A percentile compares a stretch with the other conserved stretches of the same genome.
Evolutionary conservation across 1,284 basidiomycete species (phyloP).

Genomic region (Papiliotrema nemorosa): DNA sequence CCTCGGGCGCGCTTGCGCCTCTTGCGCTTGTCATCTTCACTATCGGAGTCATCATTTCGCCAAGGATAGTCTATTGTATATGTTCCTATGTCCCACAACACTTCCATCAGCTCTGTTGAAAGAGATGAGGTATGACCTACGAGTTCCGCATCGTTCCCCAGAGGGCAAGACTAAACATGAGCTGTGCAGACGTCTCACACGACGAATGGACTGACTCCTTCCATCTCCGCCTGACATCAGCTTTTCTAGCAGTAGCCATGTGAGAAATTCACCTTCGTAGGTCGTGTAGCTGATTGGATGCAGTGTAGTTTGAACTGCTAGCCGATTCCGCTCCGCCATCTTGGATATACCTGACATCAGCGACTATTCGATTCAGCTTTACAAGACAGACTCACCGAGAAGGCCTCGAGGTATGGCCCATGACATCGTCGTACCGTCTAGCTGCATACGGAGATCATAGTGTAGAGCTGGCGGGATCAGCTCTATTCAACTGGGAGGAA

Average conservation of each 20-base stretch:
- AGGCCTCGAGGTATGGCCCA: conserved; percentile 43
- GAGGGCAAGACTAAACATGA: conserved; percentile 23
- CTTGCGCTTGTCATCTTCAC: conserved; percentile 19
- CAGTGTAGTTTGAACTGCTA: conserved; percentile 37
- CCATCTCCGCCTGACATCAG: conserved; percentile 17
- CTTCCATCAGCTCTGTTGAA: conserved; percentile 7
- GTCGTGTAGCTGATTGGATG: conserved; percentile 36
- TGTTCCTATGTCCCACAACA: conserved; percentile 40
- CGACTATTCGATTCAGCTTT: not conserved
- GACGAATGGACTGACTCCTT: conserved; percentile 11
- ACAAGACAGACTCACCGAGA: conserved; percentile 18
- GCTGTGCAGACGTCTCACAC: no score
- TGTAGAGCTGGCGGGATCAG: conserved; percentile 32
- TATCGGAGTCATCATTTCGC: conserved; percentile 16
- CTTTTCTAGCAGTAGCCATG: not conserved
- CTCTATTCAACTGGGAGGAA: not conserved
- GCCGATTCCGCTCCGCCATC: conserved; percentile 20
- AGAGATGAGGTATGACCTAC: conserved; percentile 11
- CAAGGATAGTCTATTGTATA: conserved; percentile 26
- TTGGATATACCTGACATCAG: conserved; percentile 23
- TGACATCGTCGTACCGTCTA: conserved; percentile 29
- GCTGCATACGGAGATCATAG: conserved; percentile 39
- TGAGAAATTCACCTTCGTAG: conserved; percentile 24
- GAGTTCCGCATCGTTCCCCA: conserved; percentile 30
- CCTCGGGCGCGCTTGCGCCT: conserved; percentile 5